A percentile compares a stretch with the other conserved stretches of the same genome.
These are phyloP conservation scores for Podaxis carcinomalis DNA, from an alignment of 768 basidiomycete species.

Conservation along the genomic window DNA sequence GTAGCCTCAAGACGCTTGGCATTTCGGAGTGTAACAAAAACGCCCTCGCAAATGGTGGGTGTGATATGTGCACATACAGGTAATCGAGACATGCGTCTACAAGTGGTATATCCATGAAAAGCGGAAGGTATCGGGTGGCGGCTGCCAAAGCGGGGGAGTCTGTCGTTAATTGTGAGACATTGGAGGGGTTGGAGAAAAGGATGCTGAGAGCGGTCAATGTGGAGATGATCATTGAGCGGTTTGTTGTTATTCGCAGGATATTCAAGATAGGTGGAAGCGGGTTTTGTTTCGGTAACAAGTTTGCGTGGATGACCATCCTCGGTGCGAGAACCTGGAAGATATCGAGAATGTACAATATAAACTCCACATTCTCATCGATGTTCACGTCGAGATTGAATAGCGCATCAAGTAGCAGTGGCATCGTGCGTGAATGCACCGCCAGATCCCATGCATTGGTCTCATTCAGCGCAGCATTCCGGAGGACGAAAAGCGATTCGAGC, in stretches of 20 bases:
- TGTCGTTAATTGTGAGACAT: conserved; percentile 46
- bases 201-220: conserved; percentile 56
- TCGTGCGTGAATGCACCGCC: conserved; percentile 52
- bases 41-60: conserved; percentile 70
- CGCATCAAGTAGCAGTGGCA: conserved; percentile 61
- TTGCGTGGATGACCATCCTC: conserved; percentile 32
- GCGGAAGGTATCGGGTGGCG: conserved; percentile 67
- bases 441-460: conserved; percentile 65
- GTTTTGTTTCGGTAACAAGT: conserved; percentile 30
- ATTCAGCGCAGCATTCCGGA: conserved; percentile 80
- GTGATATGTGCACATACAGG: conserved; percentile 70
- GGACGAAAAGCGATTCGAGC: conserved; percentile 78
- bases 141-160: conserved; percentile 58
- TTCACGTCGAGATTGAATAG: conserved; percentile 57
- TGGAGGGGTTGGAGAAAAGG: conserved; percentile 58
- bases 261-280: conserved; percentile 55
- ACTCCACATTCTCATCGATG: conserved; percentile 68
- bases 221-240: conserved; percentile 73
- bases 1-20: conserved; percentile 63
- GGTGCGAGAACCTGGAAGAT: conserved; percentile 61
- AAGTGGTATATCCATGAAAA: conserved; percentile 65
- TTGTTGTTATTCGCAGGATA: conserved; percentile 54
- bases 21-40: conserved; percentile 71
- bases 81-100: conserved; percentile 72
- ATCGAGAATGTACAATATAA: conserved; percentile 68